Evolutionary conservation across 2,329 filamentous ascomycete genomes (phyloP), one percentile per base, ranked within the genome.

Genomic region (Alternaria metachromatica): DNA sequence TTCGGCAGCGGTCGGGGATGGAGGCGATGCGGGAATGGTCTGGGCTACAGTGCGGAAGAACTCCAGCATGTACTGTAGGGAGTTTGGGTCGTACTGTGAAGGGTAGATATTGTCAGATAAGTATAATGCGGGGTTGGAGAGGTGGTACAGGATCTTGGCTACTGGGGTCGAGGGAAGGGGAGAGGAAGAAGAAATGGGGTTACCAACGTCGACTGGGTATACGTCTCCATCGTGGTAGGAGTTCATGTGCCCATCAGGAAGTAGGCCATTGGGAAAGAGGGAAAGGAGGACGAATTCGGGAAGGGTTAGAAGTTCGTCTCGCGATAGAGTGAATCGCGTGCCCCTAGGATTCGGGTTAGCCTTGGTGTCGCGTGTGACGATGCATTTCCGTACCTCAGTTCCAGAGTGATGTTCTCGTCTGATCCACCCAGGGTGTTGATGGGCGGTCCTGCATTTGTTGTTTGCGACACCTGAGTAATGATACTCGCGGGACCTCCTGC

Each of bases 31-130:
- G 10, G 93, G 93, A 71, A 99, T 98, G n/a, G 94, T 96, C 81
- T 97, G 94, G 58, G 96, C 96, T 67, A 99, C 95, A 70, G 90
- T 90, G 69, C 96, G 92, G 85, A 99, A 99, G 82, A 99, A 99
- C 75, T 97, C 95, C 69, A 99, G 88, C 96, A 99, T 99, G 84
- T 98, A 99, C 82, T 98, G 94, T 59, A 99, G 88, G 51, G 95
- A 98, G 57, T 90, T 90, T 23, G 96, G 95, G 81, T 99, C 96
- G 83, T 98, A 99, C 96, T 99, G 83, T 72, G 82, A 83, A 72
- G 64, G 73, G 80, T 83, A 86, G 62, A 83, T 77, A 75, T 82
- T 82, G 84, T 87, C 85, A 86, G 85, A 86, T 84, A 85, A 80
- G 73, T 85, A 85, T 83, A 85, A 79, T 80, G 76, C 72, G 69